These are phyloP conservation scores for Talaromyces rugulosus DNA, from an alignment of 2,329 filamentous ascomycete genomes.

Conservation along the genomic window DNA sequence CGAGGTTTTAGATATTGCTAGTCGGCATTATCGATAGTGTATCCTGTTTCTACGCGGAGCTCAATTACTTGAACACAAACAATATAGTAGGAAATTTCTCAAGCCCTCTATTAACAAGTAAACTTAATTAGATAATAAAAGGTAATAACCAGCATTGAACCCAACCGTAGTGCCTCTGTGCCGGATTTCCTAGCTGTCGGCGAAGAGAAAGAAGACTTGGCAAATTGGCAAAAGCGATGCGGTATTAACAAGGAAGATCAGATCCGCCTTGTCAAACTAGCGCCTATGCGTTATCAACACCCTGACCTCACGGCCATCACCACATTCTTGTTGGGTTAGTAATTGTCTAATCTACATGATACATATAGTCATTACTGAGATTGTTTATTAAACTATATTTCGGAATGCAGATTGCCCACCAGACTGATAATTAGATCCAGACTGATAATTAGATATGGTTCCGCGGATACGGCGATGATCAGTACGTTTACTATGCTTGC, in stretches of 20 bases:
- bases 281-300: constrained; percentile 54
- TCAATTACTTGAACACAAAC: not conserved
- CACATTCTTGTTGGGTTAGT: not conserved
- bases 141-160: not conserved
- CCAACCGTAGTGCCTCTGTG: constrained; percentile 2
- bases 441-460: constrained; percentile 20
- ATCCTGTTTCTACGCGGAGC: not conserved
- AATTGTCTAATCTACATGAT: not conserved
- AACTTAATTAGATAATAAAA: not conserved
- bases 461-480: constrained; percentile 18
- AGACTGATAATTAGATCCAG: constrained; percentile 19
- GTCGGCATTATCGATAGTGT: not conserved
- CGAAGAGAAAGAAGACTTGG: constrained; percentile 10
- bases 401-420: constrained; percentile 34
- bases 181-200: constrained; percentile 16
- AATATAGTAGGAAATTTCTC: constrained; percentile 1
- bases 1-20: not conserved
- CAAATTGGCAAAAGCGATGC: constrained; percentile 17
- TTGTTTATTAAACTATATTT: constrained; percentile 15
- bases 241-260: constrained; percentile 42
- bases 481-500: constrained; percentile 20
- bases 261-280: constrained; percentile 45
- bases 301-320: constrained; percentile 47
- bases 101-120: not conserved
- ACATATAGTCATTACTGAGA: not conserved